phyloP scores from a whole-genome alignment of 495 filamentous ascomycete genomes.

The Bryoglossum gracile region DNA sequence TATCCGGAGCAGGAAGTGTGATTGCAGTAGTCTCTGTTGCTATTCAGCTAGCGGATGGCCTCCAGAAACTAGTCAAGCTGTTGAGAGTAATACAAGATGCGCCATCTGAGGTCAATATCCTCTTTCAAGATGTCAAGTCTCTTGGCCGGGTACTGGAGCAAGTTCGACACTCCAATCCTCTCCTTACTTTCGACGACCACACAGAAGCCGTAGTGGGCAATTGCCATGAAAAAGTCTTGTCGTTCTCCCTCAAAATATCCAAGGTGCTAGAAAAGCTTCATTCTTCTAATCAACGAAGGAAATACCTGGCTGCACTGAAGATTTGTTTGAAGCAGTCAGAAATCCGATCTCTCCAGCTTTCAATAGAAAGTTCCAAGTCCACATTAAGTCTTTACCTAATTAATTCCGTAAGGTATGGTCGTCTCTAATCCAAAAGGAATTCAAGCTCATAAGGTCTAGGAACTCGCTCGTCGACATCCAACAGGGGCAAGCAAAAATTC shows the following conservation, averaged over 20 bases:
- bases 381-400: background rate
- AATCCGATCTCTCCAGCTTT: background rate
- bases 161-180: background rate
- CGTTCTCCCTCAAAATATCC: background rate
- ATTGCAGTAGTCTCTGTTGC: constrained; percentile 3
- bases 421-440: no score
- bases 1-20: background rate
- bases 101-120: background rate
- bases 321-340: background rate
- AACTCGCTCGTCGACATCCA: no score
- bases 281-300: background rate
- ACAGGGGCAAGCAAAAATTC: no score
- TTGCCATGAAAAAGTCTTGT: constrained; percentile 2
- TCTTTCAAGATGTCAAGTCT: constrained; percentile 3
- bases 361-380: constrained; percentile 1
- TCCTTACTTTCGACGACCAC: background rate
- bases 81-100: constrained; percentile 8
- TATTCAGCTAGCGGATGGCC: constrained; percentile 7
- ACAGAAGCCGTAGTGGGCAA: background rate
- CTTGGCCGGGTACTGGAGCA: background rate
- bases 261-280: background rate
- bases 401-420: background rate
- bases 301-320: background rate
- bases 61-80: constrained; percentile 10
- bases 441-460: no score